phyloP scores from a whole-genome alignment of 2,329 filamentous ascomycete genomes.

The Colletotrichum sublineola region DNA sequence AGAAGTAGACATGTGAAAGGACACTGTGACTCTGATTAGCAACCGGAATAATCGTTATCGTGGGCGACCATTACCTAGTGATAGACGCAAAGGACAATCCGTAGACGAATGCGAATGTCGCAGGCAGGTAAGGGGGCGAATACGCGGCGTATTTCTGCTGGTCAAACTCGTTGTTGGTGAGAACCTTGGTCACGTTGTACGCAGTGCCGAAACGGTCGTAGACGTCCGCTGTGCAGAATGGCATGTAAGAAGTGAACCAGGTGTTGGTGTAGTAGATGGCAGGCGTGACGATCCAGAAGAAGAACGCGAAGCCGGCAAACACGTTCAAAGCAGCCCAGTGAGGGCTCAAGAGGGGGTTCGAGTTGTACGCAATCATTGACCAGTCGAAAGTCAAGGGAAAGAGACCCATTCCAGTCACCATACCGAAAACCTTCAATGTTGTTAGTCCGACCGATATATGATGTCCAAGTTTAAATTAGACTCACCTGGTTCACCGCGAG shows the following conservation, averaged over 20 bases:
- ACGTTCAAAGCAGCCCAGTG: constrained; percentile 73
- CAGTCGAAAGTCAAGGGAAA: constrained; percentile 60
- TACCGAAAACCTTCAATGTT: constrained; percentile 57
- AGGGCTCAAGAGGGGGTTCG: constrained; percentile 61
- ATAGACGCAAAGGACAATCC: constrained; percentile 78
- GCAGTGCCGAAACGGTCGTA: constrained; percentile 62
- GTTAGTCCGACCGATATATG: too few relatives aligned
- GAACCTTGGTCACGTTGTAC: constrained; percentile 61
- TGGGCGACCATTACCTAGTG: constrained; percentile 49
- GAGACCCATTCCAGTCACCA: constrained; percentile 55
- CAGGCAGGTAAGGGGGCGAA: constrained; percentile 64
- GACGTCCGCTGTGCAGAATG: constrained; percentile 66
- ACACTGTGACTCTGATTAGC: constrained; percentile 55
- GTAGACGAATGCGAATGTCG: constrained; percentile 64
- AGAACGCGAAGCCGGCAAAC: constrained; percentile 65
- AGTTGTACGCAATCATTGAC: constrained; percentile 46
- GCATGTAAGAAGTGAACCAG: constrained; percentile 68
- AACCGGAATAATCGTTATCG: constrained; percentile 40
- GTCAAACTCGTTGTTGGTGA: constrained; percentile 60
- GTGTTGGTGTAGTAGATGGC: constrained; percentile 71
- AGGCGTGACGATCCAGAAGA: constrained; percentile 67
- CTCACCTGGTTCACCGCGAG: constrained; percentile 56
- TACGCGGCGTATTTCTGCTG: constrained; percentile 61
- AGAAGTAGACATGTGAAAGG: constrained; percentile 56
- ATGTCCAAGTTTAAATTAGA: too few relatives aligned